Evolutionary conservation across 805 yeast genomes (phyloP).

Genomic region (Monosporozyma aerobia): DNA sequence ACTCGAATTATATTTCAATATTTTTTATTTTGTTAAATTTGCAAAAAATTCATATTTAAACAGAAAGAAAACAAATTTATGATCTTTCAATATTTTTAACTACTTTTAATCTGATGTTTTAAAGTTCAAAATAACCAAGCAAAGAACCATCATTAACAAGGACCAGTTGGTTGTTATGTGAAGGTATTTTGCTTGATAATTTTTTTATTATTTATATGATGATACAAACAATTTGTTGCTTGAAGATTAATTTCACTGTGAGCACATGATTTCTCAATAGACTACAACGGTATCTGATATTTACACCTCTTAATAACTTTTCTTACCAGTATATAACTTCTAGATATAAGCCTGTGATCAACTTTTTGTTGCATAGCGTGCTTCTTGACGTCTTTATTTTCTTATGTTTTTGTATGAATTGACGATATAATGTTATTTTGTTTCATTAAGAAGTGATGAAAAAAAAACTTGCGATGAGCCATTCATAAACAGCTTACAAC

Average conservation of each 20-base stretch:
- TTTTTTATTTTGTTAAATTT: neutral
- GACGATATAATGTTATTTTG: neutral
- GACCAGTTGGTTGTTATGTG: neutral
- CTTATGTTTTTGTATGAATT: too few species aligned
- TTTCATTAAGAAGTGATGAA: neutral
- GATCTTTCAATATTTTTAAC: neutral
- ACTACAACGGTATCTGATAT: conserved; percentile 96
- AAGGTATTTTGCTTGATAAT: neutral
- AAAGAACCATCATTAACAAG: neutral
- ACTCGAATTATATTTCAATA: too few species aligned
- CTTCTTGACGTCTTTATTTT: neutral
- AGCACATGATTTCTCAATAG: conserved; percentile 73
- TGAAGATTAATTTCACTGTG: conserved; percentile 44
- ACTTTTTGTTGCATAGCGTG: neutral
- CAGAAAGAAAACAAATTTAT: neutral
- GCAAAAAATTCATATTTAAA: neutral
- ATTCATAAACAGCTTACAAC: neutral
- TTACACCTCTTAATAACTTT: neutral
- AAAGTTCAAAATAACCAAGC: neutral
- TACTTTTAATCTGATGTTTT: neutral
- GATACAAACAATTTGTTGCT: conserved; percentile 32
- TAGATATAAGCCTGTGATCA: neutral
- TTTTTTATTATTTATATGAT: conserved; percentile 16
- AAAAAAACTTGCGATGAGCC: neutral
- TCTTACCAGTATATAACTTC: neutral